phyloP scores from a whole-genome alignment of 108 stramenopile genomes.

The Seminavis robusta region DNA sequence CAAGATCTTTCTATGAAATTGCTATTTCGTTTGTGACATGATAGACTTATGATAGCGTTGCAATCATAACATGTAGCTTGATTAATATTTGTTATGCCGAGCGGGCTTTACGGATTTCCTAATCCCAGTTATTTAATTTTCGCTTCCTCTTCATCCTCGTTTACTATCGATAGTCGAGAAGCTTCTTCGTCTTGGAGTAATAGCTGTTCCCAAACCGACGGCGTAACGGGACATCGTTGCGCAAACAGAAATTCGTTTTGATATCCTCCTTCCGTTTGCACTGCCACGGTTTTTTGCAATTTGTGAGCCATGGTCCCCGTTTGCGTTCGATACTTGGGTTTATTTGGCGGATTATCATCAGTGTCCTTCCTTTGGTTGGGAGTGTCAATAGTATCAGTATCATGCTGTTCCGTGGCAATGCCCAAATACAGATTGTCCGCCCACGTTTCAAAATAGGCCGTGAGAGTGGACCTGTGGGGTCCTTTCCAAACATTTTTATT shows the following conservation, averaged over 20 bases:
- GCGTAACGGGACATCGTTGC: slow-evolving; percentile 34
- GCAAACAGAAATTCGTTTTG: slow-evolving; percentile 65
- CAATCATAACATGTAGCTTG: no score
- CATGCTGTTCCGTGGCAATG: no score
- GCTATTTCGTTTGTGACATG: no score
- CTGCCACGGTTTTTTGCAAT: neutral
- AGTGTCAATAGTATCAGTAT: no score
- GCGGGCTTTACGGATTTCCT: no score
- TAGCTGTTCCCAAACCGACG: slow-evolving; percentile 23
- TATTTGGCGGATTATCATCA: neutral
- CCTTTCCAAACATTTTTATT: slow-evolving; percentile 48
- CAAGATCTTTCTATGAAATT: no score
- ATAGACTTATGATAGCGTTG: no score
- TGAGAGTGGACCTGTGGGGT: slow-evolving; percentile 34
- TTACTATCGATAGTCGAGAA: no score
- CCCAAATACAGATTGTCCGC: slow-evolving; percentile 38
- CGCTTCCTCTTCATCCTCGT: no score
- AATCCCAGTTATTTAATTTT: no score
- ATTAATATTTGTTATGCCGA: no score
- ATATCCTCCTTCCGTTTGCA: slow-evolving; percentile 48
- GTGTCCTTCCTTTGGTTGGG: slow-evolving; percentile 5
- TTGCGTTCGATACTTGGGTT: no score
- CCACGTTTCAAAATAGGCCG: slow-evolving; percentile 43
- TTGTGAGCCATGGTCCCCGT: neutral
- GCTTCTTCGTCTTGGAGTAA: slow-evolving; percentile 2